phyloP scores from a whole-genome alignment of 768 basidiomycete genomes.

The Calocybe cyanea region DNA sequence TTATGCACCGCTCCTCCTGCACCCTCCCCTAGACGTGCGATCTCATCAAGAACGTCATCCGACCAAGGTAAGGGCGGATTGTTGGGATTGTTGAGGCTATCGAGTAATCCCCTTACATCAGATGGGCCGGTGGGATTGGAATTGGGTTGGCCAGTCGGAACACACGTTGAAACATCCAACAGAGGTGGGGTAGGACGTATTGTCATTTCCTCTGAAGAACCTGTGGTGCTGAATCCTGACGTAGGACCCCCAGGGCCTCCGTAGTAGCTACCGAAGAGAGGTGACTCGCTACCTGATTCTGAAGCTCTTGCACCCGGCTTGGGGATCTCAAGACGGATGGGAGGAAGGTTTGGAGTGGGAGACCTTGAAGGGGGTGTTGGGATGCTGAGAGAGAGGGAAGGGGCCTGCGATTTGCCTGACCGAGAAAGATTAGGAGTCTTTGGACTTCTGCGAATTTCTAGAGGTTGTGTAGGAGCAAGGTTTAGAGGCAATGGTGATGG shows the following conservation, averaged over 20 bases:
- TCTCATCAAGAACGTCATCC: conserved; percentile 72
- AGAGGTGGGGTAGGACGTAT: conserved; percentile 33
- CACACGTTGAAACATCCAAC: conserved; percentile 21
- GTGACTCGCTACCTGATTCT: conserved; percentile 23
- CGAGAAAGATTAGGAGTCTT: conserved; percentile 17
- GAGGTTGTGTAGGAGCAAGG: conserved; percentile 25
- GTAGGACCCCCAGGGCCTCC: conserved; percentile 33
- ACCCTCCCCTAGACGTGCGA: conserved; percentile 84
- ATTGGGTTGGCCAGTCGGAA: conserved; percentile 25
- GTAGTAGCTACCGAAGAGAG: conserved; percentile 36
- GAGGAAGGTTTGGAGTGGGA: conserved; percentile 25
- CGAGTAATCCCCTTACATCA: conserved; percentile 36
- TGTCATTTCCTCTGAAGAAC: conserved; percentile 35
- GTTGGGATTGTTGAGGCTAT: conserved; percentile 32
- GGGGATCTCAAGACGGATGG: conserved; percentile 28
- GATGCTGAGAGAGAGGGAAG: conserved; percentile 24
- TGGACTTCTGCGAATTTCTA: conserved; percentile 25
- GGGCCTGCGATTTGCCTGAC: conserved; percentile 27
- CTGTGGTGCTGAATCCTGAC: conserved; percentile 18
- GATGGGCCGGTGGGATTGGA: conserved; percentile 29
- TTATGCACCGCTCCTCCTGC: conserved; percentile 96
- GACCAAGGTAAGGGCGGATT: conserved; percentile 45
- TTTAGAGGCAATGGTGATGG: conserved; percentile 27
- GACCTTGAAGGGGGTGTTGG: conserved; percentile 23
- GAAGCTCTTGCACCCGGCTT: conserved; percentile 15